Percentiles rank a stretch among this genome's conserved stretches.
Conservation (phyloP, 805 yeast species). For the Candida parachauliodes region DNA sequence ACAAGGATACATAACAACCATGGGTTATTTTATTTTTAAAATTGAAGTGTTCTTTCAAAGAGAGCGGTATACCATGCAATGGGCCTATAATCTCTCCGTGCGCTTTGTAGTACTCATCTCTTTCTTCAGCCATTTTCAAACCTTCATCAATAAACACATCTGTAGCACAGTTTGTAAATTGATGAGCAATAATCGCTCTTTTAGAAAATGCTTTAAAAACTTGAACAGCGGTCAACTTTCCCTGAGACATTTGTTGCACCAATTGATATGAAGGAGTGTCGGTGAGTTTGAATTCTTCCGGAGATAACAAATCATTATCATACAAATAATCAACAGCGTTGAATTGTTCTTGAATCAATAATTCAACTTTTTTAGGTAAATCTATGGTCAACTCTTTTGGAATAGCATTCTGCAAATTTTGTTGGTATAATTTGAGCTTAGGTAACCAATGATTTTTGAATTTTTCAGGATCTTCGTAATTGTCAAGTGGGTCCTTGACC, state of each 20-base stretch:
- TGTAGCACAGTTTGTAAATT: conserved; percentile 42
- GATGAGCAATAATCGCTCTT: conserved; percentile 40
- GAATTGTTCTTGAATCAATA: conserved; percentile 29
- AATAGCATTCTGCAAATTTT: conserved; percentile 25
- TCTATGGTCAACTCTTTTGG: conserved; percentile 27
- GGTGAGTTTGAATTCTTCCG: conserved; percentile 34
- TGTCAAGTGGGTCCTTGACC: conserved; percentile 25
- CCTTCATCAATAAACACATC: conserved; percentile 56
- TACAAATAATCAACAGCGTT: conserved; percentile 35
- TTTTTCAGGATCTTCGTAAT: conserved; percentile 39
- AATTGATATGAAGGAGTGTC: conserved; percentile 29
- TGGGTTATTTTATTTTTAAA: conserved; percentile 33
- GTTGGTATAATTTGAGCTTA: conserved; percentile 38
- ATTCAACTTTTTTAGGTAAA: conserved; percentile 30
- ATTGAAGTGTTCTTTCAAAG: conserved; percentile 51
- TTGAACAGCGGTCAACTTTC: conserved; percentile 32
- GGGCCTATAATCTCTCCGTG: conserved; percentile 55
- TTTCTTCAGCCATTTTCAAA: conserved; percentile 47
- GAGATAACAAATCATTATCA: conserved; percentile 31
- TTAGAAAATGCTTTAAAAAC: conserved; percentile 41
- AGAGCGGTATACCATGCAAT: conserved; percentile 64
- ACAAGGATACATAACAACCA: conserved; percentile 35
- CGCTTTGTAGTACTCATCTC: conserved; percentile 48
- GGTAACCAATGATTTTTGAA: conserved; percentile 43
- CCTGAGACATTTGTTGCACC: conserved; percentile 26